These are phyloP conservation scores for Colletotrichum gloeosporioides DNA, from an alignment of 2,329 filamentous ascomycete genomes.

Conservation along the genomic window DNA sequence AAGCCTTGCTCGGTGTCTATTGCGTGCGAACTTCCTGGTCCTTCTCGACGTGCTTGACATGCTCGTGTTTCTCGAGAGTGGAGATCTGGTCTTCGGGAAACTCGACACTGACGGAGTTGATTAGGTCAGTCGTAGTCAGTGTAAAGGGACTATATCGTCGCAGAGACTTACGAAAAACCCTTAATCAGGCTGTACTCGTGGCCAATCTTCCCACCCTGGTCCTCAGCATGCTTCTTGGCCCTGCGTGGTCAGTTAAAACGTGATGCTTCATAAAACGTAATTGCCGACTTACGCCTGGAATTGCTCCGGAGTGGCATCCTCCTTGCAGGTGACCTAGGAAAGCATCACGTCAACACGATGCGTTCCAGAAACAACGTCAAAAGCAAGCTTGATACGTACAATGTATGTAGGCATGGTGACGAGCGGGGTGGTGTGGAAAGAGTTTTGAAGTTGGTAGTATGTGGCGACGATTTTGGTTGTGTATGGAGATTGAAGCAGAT, in stretches of 20 bases:
- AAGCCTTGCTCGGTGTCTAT: constrained; percentile 48
- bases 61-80: constrained; percentile 70
- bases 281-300: constrained; percentile 65
- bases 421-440: not conserved
- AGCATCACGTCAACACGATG: constrained; percentile 19
- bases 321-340: constrained; percentile 78
- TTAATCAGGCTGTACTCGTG: constrained; percentile 89
- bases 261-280: not conserved
- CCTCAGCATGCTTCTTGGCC: constrained; percentile 75
- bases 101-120: constrained; percentile 63
- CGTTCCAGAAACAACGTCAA: not conserved
- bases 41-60: constrained; percentile 76
- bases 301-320: constrained; percentile 68
- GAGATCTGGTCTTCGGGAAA: constrained; percentile 71
- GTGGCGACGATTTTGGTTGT: not conserved
- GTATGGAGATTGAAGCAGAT: not conserved
- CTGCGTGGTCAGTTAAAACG: constrained; percentile 45
- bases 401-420: constrained; percentile 62
- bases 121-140: not conserved
- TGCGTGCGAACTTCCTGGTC: constrained; percentile 76
- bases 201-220: constrained; percentile 83
- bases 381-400: constrained; percentile 38
- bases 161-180: constrained; percentile 84
- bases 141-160: not conserved
- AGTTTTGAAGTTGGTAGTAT: not conserved